phyloP scores from a whole-genome alignment of 2,329 filamentous ascomycete genomes.

The Trichoderma simmonsii region DNA sequence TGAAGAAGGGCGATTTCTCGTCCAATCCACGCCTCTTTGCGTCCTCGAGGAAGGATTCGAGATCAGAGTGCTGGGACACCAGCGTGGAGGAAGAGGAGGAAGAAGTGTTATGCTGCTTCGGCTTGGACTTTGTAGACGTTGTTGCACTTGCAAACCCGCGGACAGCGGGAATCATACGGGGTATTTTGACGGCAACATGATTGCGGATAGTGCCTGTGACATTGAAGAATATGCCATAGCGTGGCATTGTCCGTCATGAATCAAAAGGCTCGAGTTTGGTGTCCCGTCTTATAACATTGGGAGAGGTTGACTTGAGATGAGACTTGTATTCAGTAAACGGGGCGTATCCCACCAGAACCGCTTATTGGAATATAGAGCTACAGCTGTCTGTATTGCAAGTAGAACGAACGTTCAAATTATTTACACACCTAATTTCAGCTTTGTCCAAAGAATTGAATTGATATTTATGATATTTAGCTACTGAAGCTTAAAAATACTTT shows the following conservation, averaged over 20 bases:
- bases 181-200: neutral
- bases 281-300: neutral
- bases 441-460: neutral
- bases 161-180: neutral
- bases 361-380: neutral
- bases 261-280: neutral
- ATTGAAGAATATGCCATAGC: neutral
- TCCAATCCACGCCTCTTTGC: conserved; percentile 56
- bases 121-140: conserved; percentile 26
- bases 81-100: neutral
- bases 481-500: neutral
- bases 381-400: neutral
- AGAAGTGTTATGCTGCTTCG: conserved; percentile 26
- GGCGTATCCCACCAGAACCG: neutral
- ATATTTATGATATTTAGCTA: neutral
- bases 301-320: neutral
- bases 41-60: conserved; percentile 63
- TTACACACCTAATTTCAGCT: neutral
- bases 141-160: neutral
- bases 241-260: neutral
- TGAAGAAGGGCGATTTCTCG: conserved; percentile 56
- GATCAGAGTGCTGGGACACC: conserved; percentile 54
- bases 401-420: neutral
- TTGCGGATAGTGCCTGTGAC: neutral
- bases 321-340: neutral